Conservation (phyloP, 495 filamentous ascomycete genomes). For the Xylaria venustula region DNA sequence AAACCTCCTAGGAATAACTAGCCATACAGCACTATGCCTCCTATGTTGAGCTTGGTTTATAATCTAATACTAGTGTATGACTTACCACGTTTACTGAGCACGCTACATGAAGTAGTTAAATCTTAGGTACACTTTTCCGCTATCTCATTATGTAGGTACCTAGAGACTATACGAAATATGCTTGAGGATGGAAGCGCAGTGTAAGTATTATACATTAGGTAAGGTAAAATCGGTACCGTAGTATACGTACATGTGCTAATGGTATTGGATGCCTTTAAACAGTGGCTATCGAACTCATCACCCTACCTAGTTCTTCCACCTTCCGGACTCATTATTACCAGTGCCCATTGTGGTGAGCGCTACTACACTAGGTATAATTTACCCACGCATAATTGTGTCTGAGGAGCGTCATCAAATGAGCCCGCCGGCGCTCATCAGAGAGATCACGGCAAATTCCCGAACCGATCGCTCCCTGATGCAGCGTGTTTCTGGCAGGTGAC, state of each 20-base stretch:
- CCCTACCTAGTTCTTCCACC: too few species aligned
- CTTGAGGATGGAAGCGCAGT: not conserved
- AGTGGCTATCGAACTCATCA: too few species aligned
- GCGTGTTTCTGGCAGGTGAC: constrained; percentile 22
- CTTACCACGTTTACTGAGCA: too few species aligned
- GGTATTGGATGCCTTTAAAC: not conserved
- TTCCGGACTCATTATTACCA: not conserved
- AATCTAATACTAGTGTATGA: not conserved
- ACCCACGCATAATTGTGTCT: not conserved
- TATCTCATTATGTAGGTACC: not conserved
- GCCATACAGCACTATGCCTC: not conserved
- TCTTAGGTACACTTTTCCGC: too few species aligned
- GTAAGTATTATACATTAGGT: too few species aligned
- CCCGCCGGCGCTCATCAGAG: not conserved
- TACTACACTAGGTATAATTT: not conserved
- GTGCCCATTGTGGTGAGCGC: not conserved
- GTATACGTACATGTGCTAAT: too few species aligned
- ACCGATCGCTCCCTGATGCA: constrained; percentile 32
- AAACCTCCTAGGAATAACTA: constrained; percentile 4
- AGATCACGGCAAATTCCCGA: constrained; percentile 26
- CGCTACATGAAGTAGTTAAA: too few species aligned
- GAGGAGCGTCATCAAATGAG: not conserved
- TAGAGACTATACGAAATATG: not conserved
- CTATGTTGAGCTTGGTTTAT: not conserved
- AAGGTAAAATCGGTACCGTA: too few species aligned